Percentiles rank a stretch among this genome's conserved stretches.
Evolutionary conservation across 176 grass and related monocot species (phyloP).

Genomic region (Cenchrus fungigraminus): DNA sequence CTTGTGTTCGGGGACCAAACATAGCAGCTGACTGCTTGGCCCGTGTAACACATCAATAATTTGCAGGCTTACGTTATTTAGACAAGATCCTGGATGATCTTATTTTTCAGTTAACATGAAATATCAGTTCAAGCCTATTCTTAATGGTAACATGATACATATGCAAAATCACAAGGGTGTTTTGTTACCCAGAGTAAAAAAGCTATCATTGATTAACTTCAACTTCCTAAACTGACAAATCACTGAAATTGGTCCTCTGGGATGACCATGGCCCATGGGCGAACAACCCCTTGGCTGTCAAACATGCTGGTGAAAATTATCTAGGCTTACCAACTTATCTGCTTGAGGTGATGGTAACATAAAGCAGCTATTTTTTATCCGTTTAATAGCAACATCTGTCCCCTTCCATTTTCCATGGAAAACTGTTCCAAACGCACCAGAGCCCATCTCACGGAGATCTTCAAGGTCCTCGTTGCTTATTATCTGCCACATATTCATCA

Average conservation of each 20-base stretch:
- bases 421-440: slow-evolving; percentile 91
- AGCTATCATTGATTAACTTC: background rate
- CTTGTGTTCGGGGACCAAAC: background rate
- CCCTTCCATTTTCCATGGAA: slow-evolving; percentile 97
- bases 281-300: slow-evolving; percentile 3
- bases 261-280: slow-evolving; percentile 17
- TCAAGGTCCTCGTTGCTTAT: slow-evolving; percentile 93
- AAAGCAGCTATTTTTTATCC: slow-evolving; percentile 93
- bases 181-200: background rate
- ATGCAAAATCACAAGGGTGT: background rate
- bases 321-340: slow-evolving; percentile 68
- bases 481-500: slow-evolving; percentile 54
- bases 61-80: background rate
- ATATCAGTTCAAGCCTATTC: background rate
- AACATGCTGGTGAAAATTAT: slow-evolving; percentile 18
- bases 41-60: background rate
- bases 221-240: slow-evolving; percentile 1
- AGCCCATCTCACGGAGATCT: slow-evolving; percentile 82
- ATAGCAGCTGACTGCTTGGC: background rate
- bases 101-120: slow-evolving; percentile 15
- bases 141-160: background rate
- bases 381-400: slow-evolving; percentile 91
- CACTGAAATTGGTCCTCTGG: background rate
- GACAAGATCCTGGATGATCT: background rate
- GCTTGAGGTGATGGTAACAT: slow-evolving; percentile 61